Percentiles rank a stretch among this genome's conserved stretches.
Evolutionary conservation across 345 rosid species (phyloP).

Genomic region (Salix arbutifolia): DNA sequence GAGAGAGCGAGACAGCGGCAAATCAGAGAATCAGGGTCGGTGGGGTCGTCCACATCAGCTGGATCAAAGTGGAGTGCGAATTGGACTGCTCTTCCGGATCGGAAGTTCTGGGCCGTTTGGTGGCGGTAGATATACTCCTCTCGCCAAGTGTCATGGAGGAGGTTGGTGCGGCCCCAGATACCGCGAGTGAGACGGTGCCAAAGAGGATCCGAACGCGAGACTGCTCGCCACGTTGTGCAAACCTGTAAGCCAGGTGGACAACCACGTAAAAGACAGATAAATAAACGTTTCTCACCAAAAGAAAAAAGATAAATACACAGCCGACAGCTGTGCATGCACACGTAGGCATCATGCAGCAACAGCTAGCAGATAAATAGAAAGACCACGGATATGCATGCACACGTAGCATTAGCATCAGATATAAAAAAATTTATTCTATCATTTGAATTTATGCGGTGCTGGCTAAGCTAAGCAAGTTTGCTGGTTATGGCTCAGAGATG

Average conservation of each 20-base stretch:
- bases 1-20: constrained; percentile 84
- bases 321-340: background rate
- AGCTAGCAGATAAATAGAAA: background rate
- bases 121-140: constrained; percentile 64
- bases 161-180: constrained; percentile 56
- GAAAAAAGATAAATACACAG: background rate
- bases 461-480: background rate
- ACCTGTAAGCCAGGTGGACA: constrained; percentile 38
- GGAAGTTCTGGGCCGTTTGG: constrained; percentile 62
- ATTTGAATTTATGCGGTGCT: too few relatives aligned
- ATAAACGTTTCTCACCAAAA: too few relatives aligned
- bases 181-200: constrained; percentile 58
- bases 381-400: background rate
- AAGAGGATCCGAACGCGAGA: constrained; percentile 67
- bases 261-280: background rate
- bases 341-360: background rate
- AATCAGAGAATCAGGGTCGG: constrained; percentile 47
- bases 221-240: constrained; percentile 85
- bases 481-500: too few relatives aligned
- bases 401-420: background rate
- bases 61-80: constrained; percentile 56
- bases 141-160: constrained; percentile 57
- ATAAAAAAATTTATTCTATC: background rate
- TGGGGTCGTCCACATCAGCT: constrained; percentile 40
- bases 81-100: constrained; percentile 31